These are phyloP conservation scores for Aspergillus conjunctus DNA, from an alignment of 495 filamentous ascomycete species.

Conservation along the genomic window DNA sequence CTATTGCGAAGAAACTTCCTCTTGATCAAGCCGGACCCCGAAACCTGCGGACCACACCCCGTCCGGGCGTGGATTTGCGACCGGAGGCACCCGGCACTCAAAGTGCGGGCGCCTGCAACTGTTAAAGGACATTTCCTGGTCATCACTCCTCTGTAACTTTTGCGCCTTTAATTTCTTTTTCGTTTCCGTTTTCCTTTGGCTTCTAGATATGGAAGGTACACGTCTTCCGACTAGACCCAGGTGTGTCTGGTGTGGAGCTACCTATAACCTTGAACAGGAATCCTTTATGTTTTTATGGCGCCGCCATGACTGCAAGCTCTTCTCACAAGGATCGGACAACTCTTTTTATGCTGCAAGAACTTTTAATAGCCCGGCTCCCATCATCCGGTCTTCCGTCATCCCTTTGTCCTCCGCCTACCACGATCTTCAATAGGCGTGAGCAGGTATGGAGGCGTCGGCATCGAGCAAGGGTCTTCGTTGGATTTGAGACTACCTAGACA, in stretches of 20 bases:
- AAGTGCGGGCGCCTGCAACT: conserved; percentile 72
- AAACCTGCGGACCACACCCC: conserved; percentile 71
- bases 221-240: conserved; percentile 19
- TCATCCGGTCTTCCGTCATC: conserved; percentile 20
- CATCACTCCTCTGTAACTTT: conserved; percentile 8
- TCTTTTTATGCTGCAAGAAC: conserved; percentile 6
- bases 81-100: conserved; percentile 78
- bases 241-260: conserved; percentile 11
- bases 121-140: conserved; percentile 48
- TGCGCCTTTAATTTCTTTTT: conserved; percentile 11
- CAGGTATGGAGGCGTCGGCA: conserved; percentile 11
- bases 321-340: conserved; percentile 11
- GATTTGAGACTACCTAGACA: conserved; percentile 41
- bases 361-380: conserved; percentile 16
- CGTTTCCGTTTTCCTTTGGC: conserved; percentile 12
- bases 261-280: conserved; percentile 23
- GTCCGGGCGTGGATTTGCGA: conserved; percentile 78
- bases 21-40: conserved; percentile 91
- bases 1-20: conserved; percentile 94
- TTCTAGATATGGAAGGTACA: conserved; percentile 29
- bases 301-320: conserved; percentile 16
- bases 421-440: conserved; percentile 23
- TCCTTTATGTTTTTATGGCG: conserved; percentile 25
- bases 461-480: conserved; percentile 29
- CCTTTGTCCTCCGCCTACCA: conserved; percentile 14